Conservation (phyloP, 2,329 filamentous ascomycete species). For the Penicillium sp. region DNA sequence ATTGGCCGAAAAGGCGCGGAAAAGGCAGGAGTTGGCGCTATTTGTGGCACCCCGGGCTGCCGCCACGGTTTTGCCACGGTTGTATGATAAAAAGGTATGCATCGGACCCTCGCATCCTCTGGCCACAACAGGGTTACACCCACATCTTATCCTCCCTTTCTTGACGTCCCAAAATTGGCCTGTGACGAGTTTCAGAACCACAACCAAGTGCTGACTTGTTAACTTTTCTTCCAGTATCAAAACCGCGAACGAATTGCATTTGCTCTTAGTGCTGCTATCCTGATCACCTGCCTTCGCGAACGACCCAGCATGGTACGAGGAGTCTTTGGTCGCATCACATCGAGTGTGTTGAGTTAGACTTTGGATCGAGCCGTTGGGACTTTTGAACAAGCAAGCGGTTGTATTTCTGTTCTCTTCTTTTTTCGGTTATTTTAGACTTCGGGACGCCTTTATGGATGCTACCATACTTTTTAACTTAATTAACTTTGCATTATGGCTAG, state of each 20-base stretch:
- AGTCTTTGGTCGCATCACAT: slow-evolving; percentile 62
- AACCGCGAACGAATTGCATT: slow-evolving; percentile 70
- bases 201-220: slow-evolving; percentile 22
- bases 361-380: background rate
- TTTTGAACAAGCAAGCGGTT: background rate
- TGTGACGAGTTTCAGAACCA: slow-evolving; percentile 5
- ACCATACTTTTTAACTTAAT: background rate
- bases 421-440: background rate
- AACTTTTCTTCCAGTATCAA: slow-evolving; percentile 54
- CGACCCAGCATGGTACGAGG: slow-evolving; percentile 66
- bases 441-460: background rate
- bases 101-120: slow-evolving; percentile 13
- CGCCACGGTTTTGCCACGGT: slow-evolving; percentile 71
- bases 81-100: slow-evolving; percentile 58
- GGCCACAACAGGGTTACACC: slow-evolving; percentile 24
- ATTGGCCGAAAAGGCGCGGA: slow-evolving; percentile 65
- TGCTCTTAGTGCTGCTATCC: slow-evolving; percentile 66
- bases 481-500: background rate
- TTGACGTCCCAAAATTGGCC: slow-evolving; percentile 7
- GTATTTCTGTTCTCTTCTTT: background rate
- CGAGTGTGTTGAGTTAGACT: slow-evolving; percentile 28
- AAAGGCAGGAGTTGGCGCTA: slow-evolving; percentile 73
- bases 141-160: slow-evolving; percentile 6
- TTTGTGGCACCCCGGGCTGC: slow-evolving; percentile 80
- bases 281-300: slow-evolving; percentile 69